A percentile compares a stretch with the other conserved stretches of the same genome.
phyloP scores from a whole-genome alignment of 1,284 basidiomycete genomes.

The Ustilago sp. region DNA sequence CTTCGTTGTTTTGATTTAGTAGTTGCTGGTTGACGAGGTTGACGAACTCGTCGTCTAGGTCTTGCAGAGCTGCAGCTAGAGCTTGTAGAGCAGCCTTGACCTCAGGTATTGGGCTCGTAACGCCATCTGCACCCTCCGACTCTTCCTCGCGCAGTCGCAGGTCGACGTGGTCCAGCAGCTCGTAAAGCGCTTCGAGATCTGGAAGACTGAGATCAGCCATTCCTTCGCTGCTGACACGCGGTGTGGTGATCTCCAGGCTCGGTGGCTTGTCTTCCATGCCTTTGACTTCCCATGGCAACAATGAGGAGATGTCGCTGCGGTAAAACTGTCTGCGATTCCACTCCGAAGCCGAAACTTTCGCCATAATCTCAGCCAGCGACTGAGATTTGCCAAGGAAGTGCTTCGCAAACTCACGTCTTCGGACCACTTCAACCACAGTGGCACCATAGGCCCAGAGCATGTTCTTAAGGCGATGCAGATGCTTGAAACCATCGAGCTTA shows the following conservation, averaged over 20 bases:
- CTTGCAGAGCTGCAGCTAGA: slow-evolving; percentile 52
- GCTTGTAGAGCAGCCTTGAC: slow-evolving; percentile 49
- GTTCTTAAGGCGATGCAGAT: slow-evolving; percentile 86
- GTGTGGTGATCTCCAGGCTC: slow-evolving; percentile 63
- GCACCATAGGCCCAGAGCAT: slow-evolving; percentile 94
- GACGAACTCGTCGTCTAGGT: slow-evolving; percentile 58
- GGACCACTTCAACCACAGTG: slow-evolving; percentile 88
- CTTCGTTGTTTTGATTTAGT: slow-evolving; percentile 43
- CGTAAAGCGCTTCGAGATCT: slow-evolving; percentile 55
- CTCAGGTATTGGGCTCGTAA: slow-evolving; percentile 48
- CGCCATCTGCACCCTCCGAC: slow-evolving; percentile 9
- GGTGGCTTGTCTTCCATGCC: slow-evolving; percentile 60
- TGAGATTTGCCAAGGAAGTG: slow-evolving; percentile 61
- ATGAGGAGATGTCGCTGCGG: slow-evolving; percentile 46
- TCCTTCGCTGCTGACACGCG: slow-evolving; percentile 39
- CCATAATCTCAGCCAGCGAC: slow-evolving; percentile 67
- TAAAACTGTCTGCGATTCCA: slow-evolving; percentile 56
- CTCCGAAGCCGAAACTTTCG: slow-evolving; percentile 58
- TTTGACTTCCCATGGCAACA: slow-evolving; percentile 62
- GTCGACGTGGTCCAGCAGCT: slow-evolving; percentile 57
- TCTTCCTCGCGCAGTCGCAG: slow-evolving; percentile 35
- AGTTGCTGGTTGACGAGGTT: slow-evolving; percentile 57
- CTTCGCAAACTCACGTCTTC: slow-evolving; percentile 81
- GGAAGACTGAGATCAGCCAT: slow-evolving; percentile 47
- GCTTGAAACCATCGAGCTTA: slow-evolving; percentile 80